A percentile compares a stretch with the other conserved stretches of the same genome.
Conservation (phyloP, 192 early-diverging fungal genomes). For the Backusella tuberculispora region DNA sequence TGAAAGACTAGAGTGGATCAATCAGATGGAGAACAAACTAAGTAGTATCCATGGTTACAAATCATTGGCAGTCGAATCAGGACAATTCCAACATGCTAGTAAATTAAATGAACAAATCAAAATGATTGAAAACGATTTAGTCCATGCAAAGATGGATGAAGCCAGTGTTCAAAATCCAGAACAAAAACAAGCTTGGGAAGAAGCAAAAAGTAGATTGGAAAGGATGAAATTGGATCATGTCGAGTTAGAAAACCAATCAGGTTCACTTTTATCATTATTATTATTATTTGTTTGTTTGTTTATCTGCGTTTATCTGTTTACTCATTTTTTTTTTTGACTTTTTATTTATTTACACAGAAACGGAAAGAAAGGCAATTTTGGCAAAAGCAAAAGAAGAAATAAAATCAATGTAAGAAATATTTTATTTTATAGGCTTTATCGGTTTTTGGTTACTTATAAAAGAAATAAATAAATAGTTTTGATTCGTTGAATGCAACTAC, state of each 20-base stretch:
- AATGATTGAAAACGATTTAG: constrained; percentile 1
- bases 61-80: neutral
- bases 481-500: too few species aligned
- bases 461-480: neutral
- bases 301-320: neutral
- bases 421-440: too few species aligned
- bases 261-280: neutral
- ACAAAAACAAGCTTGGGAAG: neutral
- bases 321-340: neutral
- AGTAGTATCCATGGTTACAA: neutral
- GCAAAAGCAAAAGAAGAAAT: constrained; percentile 1
- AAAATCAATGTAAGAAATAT: neutral
- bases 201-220: constrained; percentile 18
- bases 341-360: too few species aligned
- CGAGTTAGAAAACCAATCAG: neutral
- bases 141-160: neutral
- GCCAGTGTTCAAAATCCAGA: neutral
- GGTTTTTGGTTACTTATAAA: neutral
- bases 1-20: neutral
- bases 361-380: constrained; percentile 8
- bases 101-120: constrained; percentile 8
- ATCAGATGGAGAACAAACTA: neutral
- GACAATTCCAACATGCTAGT: neutral
- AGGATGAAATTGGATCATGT: neutral
- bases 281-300: neutral